A percentile compares a stretch with the other conserved stretches of the same genome.
These are phyloP conservation scores for Argentina anserina DNA, from an alignment of 306 rosid species.

Conservation along the genomic window DNA sequence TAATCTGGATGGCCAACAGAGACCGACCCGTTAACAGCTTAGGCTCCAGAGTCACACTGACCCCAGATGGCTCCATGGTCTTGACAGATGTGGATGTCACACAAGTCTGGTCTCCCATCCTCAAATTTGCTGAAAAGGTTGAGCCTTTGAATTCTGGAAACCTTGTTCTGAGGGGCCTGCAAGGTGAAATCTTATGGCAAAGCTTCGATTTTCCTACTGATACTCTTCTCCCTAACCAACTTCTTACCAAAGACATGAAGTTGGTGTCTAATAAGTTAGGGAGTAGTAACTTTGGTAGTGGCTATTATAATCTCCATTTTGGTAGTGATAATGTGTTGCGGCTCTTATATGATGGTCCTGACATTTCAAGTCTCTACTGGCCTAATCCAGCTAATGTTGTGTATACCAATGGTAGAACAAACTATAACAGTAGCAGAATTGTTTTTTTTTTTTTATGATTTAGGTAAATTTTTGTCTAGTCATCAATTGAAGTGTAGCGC, in stretches of 20 bases:
- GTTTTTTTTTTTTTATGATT: conserved; percentile 32
- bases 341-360: conserved; percentile 17
- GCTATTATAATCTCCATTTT: background rate
- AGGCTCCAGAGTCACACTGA: background rate
- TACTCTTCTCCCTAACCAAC: conserved; percentile 21
- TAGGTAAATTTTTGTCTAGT: conserved; percentile 38
- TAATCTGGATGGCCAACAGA: conserved; percentile 25
- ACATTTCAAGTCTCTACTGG: conserved; percentile 21
- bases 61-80: conserved; percentile 9
- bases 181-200: conserved; percentile 12
- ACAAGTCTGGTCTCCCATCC: conserved; percentile 7
- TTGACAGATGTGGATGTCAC: conserved; percentile 21
- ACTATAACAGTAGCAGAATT: conserved; percentile 10
- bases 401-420: background rate
- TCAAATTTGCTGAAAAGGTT: background rate
- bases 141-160: conserved; percentile 2
- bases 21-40: conserved; percentile 8
- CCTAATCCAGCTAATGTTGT: background rate
- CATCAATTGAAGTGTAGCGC: conserved; percentile 23
- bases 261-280: background rate
- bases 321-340: conserved; percentile 22
- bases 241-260: background rate
- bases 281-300: conserved; percentile 2
- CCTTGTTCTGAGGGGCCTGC: background rate
- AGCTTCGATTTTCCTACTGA: conserved; percentile 28